Evolutionary conservation across 345 rosid species (phyloP), one percentile per base, ranked within the genome.

Genomic region (Eucalyptus curtisii): DNA sequence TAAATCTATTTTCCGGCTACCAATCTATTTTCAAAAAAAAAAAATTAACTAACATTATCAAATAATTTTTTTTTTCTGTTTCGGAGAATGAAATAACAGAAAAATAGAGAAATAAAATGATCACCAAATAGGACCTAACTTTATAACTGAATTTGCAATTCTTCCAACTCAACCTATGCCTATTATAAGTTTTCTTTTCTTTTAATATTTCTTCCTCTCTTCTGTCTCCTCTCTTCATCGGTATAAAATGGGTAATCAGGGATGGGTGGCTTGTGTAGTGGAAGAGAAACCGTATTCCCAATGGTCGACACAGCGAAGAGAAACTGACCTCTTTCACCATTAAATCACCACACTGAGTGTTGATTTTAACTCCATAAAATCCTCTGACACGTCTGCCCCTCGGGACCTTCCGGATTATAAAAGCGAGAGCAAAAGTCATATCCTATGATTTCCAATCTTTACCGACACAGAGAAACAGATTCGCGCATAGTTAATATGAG

Each of bases 241-340:
- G 15, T 30, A 12, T 30, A 27, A 61, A 61, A 61, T 30, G 68
- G 68, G 68, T 14, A 61, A 30, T 61, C 31, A 61, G 33, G 52
- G 52, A 15, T 15, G 31, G 68, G 16, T 30, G 31, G 31, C 4
- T 6, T 30, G 33, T 61, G 68, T 27, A 30, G 33, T 30, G 68
- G 68, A 61, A 61, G 5, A 0, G 31, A 61, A 61, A 30, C 17
- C 7, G 8, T 1, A 7, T 3, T 30, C 1, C 31, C 33, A 61
- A 2, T 6, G 33, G n/a, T 61, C 31, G 0, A 3, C 7, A 7
- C 13, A 2, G 33, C 0, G 16, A 61, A 61, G n/a, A n/a, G n/a
- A n/a, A 61, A 82, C 89, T 15, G 13, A 93, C 94, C 94, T 92
- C 92, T 85, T 68, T 90, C 37, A 92, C 66, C 76, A 89, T 91